phyloP scores from a whole-genome alignment of 2,329 filamentous ascomycete species.

The Fusarium sp. region DNA sequence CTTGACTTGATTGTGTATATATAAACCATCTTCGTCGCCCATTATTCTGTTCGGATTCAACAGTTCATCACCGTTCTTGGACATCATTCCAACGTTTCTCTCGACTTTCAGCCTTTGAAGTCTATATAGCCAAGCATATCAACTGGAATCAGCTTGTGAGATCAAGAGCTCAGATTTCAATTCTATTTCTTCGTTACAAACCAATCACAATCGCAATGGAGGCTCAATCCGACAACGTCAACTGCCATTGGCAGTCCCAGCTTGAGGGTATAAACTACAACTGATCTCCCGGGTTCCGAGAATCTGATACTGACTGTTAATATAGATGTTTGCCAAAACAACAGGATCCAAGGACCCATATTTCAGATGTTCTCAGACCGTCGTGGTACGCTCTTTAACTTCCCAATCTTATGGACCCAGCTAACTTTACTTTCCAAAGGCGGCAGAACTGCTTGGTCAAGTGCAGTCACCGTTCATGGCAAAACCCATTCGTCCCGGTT shows the following conservation, averaged over 20 bases:
- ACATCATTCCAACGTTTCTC: neutral
- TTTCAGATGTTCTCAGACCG: conserved; percentile 81
- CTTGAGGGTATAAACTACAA: conserved; percentile 62
- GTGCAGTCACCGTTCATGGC: conserved; percentile 78
- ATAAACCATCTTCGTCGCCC: conserved; percentile 31
- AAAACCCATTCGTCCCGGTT: conserved; percentile 76
- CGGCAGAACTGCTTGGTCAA: conserved; percentile 91
- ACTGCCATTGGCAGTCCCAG: conserved; percentile 64
- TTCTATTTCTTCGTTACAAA: neutral
- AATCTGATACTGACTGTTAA: conserved; percentile 16
- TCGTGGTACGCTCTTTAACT: conserved; percentile 66
- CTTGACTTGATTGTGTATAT: conserved; percentile 32
- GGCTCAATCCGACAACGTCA: conserved; percentile 35
- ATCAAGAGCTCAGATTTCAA: neutral
- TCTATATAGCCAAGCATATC: neutral
- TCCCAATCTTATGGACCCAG: neutral
- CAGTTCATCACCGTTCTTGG: conserved; percentile 1
- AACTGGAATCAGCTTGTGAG: neutral
- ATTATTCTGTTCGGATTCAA: conserved; percentile 8
- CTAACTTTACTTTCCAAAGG: conserved; percentile 60
- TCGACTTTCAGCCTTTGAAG: neutral
- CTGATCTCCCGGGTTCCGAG: neutral
- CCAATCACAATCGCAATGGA: conserved; percentile 35
- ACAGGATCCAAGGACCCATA: conserved; percentile 64
- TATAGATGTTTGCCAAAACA: conserved; percentile 67